Conservation (phyloP, 768 basidiomycete genomes). For the Dendrothele bispora region DNA sequence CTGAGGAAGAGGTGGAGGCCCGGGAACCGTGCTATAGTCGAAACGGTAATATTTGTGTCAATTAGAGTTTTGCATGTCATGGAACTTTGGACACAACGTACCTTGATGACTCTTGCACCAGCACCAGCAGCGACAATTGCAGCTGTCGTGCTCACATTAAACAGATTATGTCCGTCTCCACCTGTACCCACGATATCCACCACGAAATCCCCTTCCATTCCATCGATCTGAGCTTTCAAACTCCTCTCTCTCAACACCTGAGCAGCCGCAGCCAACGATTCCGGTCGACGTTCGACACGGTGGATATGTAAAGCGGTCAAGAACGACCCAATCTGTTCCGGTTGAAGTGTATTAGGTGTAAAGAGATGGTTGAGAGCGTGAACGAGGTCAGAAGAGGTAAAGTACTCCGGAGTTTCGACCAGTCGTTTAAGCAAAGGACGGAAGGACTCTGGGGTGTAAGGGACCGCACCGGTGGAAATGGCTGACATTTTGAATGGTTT, state of each 20-base stretch:
- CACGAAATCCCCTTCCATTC: conserved; percentile 58
- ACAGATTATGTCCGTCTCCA: conserved; percentile 93
- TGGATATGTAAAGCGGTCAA: conserved; percentile 83
- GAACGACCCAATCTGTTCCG: conserved; percentile 86
- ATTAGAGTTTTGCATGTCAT: conserved; percentile 3
- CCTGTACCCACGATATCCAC: conserved; percentile 91
- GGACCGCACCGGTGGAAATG: too few species aligned
- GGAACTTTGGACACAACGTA: conserved; percentile 32
- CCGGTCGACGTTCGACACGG: conserved; percentile 72
- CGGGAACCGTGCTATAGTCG: conserved; percentile 75
- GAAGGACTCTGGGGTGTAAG: conserved; percentile 54
- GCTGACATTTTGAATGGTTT: too few species aligned
- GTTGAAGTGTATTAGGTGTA: conserved; percentile 59
- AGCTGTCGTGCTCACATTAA: conserved; percentile 96
- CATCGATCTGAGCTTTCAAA: conserved; percentile 58
- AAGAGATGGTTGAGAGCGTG: conserved; percentile 74
- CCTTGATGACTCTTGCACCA: conserved; percentile 92
- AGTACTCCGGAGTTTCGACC: conserved; percentile 78
- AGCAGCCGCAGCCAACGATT: conserved; percentile 79
- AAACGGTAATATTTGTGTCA: conserved; percentile 5
- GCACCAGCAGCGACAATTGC: conserved; percentile 93
- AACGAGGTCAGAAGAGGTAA: conserved; percentile 74
- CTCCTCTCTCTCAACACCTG: conserved; percentile 70
- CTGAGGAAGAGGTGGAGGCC: conserved; percentile 92
- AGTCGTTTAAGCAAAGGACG: conserved; percentile 76